Conservation (phyloP, 2,329 filamentous ascomycete genomes). For the Sphaceloma murrayae region DNA sequence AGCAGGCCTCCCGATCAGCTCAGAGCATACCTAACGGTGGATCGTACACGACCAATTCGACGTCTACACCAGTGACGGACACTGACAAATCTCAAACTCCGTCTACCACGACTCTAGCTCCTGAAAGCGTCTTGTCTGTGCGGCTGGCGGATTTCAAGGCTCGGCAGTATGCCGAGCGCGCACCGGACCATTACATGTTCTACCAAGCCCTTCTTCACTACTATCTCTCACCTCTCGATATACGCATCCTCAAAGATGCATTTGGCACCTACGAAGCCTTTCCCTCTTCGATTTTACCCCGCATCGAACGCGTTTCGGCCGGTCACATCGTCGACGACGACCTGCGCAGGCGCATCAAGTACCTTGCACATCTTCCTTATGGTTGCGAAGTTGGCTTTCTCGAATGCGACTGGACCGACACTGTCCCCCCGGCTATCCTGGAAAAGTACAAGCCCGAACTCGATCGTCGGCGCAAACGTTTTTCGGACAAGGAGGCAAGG, state of each 20-base stretch:
- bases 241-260: slow-evolving; percentile 80
- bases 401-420: slow-evolving; percentile 92
- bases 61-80: not conserved
- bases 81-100: not conserved
- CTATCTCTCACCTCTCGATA: slow-evolving; percentile 83
- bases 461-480: slow-evolving; percentile 62
- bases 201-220: slow-evolving; percentile 82
- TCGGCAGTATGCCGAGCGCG: slow-evolving; percentile 35
- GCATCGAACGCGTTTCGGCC: slow-evolving; percentile 80
- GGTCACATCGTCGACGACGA: slow-evolving; percentile 82
- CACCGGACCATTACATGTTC: slow-evolving; percentile 62
- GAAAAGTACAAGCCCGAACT: slow-evolving; percentile 67
- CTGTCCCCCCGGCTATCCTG: slow-evolving; percentile 66
- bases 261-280: slow-evolving; percentile 77
- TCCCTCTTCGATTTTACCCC: slow-evolving; percentile 74
- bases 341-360: slow-evolving; percentile 73
- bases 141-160: slow-evolving; percentile 39
- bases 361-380: slow-evolving; percentile 73
- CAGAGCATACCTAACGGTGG: slow-evolving; percentile 27
- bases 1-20: slow-evolving; percentile 39
- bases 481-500: slow-evolving; percentile 70
- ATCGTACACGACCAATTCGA: not conserved
- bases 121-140: slow-evolving; percentile 30
- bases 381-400: slow-evolving; percentile 88
- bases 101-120: too few species aligned